Evolutionary conservation across 1,284 basidiomycete species (phyloP).

Genomic region (Laetiporus sulphureus): DNA sequence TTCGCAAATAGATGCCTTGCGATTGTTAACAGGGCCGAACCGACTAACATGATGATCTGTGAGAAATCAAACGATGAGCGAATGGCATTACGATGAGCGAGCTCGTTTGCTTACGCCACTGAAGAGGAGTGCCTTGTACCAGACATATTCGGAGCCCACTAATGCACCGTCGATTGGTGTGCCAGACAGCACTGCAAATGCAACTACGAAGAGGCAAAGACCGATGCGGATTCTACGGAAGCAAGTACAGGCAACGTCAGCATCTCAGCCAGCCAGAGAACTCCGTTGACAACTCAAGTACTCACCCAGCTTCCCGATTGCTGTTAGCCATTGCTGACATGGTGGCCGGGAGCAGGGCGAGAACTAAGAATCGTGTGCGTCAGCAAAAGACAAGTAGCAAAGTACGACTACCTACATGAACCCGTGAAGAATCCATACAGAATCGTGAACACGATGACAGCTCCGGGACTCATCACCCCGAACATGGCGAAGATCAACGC

Average conservation of each 20-base stretch:
- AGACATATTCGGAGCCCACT: neutral
- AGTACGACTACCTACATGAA: constrained; percentile 13
- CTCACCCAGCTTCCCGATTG: too few species aligned
- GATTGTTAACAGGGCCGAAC: too few species aligned
- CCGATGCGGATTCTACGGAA: neutral
- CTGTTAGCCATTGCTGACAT: too few species aligned
- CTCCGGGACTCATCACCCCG: constrained; percentile 9
- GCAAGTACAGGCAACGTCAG: too few species aligned
- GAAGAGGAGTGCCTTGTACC: neutral
- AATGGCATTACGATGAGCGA: neutral
- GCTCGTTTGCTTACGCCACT: neutral
- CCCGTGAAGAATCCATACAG: constrained; percentile 21
- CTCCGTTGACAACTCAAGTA: too few species aligned
- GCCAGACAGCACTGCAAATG: neutral
- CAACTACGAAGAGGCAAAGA: neutral
- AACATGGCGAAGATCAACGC: constrained; percentile 16
- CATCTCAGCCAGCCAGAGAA: too few species aligned
- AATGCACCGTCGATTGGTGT: neutral
- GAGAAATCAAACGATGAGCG: too few species aligned
- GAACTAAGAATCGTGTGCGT: too few species aligned
- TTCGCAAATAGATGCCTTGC: too few species aligned
- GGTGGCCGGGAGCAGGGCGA: too few species aligned
- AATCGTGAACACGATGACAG: constrained; percentile 13
- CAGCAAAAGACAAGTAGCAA: too few species aligned
- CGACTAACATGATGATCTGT: too few species aligned